phyloP scores from a whole-genome alignment of 75 land plant genomes.

The Picea glauca region DNA sequence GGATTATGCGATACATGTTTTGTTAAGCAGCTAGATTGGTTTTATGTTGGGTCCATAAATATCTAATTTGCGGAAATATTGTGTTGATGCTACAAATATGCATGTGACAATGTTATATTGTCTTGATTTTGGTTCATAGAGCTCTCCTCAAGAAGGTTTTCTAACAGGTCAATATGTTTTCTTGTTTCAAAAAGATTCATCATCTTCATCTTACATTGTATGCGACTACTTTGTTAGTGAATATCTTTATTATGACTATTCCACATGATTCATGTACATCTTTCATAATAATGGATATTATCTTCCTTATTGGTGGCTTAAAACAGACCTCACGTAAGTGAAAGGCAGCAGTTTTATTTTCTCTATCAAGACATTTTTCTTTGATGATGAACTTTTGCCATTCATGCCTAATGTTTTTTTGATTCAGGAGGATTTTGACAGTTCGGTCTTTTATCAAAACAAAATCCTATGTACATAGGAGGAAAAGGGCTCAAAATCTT shows the following conservation, averaged over 20 bases:
- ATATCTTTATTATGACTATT: neutral
- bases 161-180: neutral
- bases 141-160: neutral
- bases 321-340: neutral
- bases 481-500: neutral
- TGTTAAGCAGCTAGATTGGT: neutral
- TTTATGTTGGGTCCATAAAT: neutral
- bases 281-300: neutral
- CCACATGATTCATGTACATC: neutral
- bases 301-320: neutral
- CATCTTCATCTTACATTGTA: neutral
- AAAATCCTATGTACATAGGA: neutral
- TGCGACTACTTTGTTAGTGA: neutral
- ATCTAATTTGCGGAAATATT: neutral
- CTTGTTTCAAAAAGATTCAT: neutral
- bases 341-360: neutral
- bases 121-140: neutral
- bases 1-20: neutral
- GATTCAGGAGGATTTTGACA: neutral
- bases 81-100: constrained; percentile 1
- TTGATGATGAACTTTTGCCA: neutral
- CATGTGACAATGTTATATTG: neutral
- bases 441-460: neutral
- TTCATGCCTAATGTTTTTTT: neutral
- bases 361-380: neutral